Evolutionary conservation across 1,139 yeast species (phyloP), one percentile per base, ranked within the genome.

Genomic region (Blastobotrys capitulatus): DNA sequence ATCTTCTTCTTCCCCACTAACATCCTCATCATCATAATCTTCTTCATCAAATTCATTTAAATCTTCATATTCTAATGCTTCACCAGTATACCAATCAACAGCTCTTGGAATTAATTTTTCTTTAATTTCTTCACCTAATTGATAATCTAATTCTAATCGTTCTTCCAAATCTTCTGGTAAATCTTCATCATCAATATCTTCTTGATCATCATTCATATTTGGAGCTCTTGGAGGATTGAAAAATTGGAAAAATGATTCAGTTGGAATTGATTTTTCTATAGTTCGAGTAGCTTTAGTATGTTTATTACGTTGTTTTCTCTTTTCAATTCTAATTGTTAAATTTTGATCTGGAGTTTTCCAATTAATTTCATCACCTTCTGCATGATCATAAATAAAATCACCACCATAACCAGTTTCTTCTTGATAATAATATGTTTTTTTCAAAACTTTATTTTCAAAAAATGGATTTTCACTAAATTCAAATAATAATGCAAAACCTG

Each of bases 31-130:
- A 15, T 70, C 75, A 4, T 71, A 87, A 3, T 75, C 83, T 9
- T 73, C 80, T 20, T 76, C 84, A 12, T 73, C 82, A 42, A 64
- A 56, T 26, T 74, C 80, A 35, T 74, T 81, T 49, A 73, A 74
- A 46, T 68, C 75, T 26, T 73, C 73, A 53, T 72, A 79, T 69
- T 76, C 79, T 52, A 90, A 79, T n/a, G 98, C 98, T 59, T 86
- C 89, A 47, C 98, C 97, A 16, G 97, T 90, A 68, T 88, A 92
- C 97, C 97, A 92, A 69, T 90, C 97, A 61, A 92, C 80, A 50
- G 97, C 97, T 63, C 96, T 82, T 57, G 97, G 97, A 59, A 92
- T 85, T 66, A 92, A 79, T 69, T 94, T 84, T 68, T 94, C 97
- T 74, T 94, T 92, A 68, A 92, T 82, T 64, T 89, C 94, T 71